Evolutionary conservation across 345 rosid genomes (phyloP), one percentile per base, ranked within the genome.

Genomic region (Populus deltoides): DNA sequence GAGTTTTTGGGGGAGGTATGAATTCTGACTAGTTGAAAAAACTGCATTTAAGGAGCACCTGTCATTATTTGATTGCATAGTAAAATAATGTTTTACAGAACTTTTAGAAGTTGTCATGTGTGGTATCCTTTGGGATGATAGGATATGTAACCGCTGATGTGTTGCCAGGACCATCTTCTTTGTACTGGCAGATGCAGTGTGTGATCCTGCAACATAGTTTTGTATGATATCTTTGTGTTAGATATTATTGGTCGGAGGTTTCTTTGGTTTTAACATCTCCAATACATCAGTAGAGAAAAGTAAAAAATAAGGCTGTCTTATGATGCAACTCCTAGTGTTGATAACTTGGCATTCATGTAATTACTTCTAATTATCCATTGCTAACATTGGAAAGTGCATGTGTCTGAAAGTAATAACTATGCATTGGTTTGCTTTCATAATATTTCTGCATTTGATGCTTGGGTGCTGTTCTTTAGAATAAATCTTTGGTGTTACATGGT

Each of bases 1-100:
- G 98, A 96, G 83, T 96, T 96, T 86, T 82, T 96, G 83, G 99
- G 99, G 86, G 99, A 96, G 99, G 99, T 96, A 85, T 71, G 84
- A 80, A 69, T 84, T 33, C 68, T 45, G 72, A 79, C 76, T 70
- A 81, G 35, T 43, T 36, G 33, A 41, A 57, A 33, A 43, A 24
- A 67, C 17, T 75, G 5, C 45, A 27, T 73, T 55, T 29, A 22
- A 29, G 61, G 51, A 75, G 62, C 59, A 66, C 53, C 51, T 66
- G 24, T 51, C 57, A 18, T 51, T 51, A 51, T 51, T 51, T 51
- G 55, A 49, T 49, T 16, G 31, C 59, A 27, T 63, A 8, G 70
- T 62, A 22, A 33, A 25, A 27, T 43, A 39, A 16, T 75, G 22
- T 45, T 47, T n/a, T 47, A 43, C 22, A n/a, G 16, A 66, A 47